Conservation (phyloP, 2,329 filamentous ascomycete genomes). For the Fusarium devonianum region DNA sequence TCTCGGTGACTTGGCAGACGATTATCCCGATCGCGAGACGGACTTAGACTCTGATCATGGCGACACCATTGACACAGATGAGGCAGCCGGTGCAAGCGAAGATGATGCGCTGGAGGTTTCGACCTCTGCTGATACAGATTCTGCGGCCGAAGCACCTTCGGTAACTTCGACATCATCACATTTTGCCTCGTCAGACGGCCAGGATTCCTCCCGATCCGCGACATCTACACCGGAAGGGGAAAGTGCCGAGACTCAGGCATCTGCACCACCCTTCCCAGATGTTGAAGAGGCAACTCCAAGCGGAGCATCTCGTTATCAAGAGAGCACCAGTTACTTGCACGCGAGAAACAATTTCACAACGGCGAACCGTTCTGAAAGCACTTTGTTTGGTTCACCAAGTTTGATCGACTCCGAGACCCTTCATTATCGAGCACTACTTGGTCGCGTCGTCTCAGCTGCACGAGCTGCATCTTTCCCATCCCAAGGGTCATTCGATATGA, state of each 20-base stretch:
- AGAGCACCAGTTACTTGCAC: not conserved
- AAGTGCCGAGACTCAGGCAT: too few relatives aligned
- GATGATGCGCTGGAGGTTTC: not conserved
- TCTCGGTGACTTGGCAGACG: not conserved
- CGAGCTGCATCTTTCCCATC: not conserved
- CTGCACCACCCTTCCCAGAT: not conserved
- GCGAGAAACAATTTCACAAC: not conserved
- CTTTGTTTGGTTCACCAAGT: not conserved
- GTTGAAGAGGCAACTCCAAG: not conserved
- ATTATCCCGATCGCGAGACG: not conserved
- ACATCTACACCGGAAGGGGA: too few relatives aligned
- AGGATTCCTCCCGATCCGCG: too few relatives aligned
- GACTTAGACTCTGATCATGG: too few relatives aligned
- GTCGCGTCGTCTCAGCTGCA: not conserved
- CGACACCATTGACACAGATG: too few relatives aligned
- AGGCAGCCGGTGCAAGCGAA: too few relatives aligned
- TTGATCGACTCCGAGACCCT: not conserved
- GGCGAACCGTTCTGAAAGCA: too few relatives aligned
- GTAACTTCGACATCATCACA: not conserved
- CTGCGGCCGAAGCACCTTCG: not conserved
- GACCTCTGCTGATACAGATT: not conserved
- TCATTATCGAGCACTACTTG: not conserved
- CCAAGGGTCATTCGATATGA: not conserved
- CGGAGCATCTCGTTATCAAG: not conserved
- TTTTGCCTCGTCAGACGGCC: not conserved